Evolutionary conservation across 2,329 filamentous ascomycete species (phyloP), one percentile per base, ranked within the genome.

Genomic region (Lasiodiplodia citricola): DNA sequence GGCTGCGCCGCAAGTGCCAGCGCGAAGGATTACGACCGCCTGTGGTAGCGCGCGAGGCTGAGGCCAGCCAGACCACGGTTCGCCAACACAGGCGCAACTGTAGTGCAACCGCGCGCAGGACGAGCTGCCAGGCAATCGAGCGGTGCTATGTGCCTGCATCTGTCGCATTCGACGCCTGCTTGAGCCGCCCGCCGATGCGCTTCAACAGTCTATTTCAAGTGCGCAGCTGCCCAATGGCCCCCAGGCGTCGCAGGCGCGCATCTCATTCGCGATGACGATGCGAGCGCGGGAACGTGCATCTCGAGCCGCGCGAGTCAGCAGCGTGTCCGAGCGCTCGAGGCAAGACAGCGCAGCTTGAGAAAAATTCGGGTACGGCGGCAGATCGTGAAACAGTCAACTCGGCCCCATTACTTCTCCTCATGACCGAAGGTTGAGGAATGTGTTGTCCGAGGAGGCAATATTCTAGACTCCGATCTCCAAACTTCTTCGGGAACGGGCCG

Each of bases 21-120:
- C 47, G 47, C 60, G 57, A 62, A 63, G 60, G 60, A 63, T 51
- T 35, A 18, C 60, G 47, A 35, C 37, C 44, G 60, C 35, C n/a
- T 31, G 44, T 38, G 47, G 60, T 64, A 64, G 60, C 60, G 60
- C 47, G 60, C 47, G 60, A 64, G 31, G 60, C 60, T 52, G 60
- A 62, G 57, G n/a, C 38, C 41, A 50, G 57, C 21, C 35, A n/a
- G 56, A 63, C 58, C 58, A 51, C 41, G 58, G 58, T 35, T 63
- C 25, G 18, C 18, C 25, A 37, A 8, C 28, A n/a, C 23, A 31
- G 52, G 52, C 51, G 51, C 54, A 56, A 56, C 14, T n/a, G 54
- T n/a, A 56, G 25, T 18, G 25, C 51, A 14, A 28, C 51, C 23
- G 51, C 51, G 5, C 23, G 4, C 52, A 10, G 21, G 51, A 21